Evolutionary conservation across 148 eudicot genomes (phyloP).

Genomic region (Cornus kousa): DNA sequence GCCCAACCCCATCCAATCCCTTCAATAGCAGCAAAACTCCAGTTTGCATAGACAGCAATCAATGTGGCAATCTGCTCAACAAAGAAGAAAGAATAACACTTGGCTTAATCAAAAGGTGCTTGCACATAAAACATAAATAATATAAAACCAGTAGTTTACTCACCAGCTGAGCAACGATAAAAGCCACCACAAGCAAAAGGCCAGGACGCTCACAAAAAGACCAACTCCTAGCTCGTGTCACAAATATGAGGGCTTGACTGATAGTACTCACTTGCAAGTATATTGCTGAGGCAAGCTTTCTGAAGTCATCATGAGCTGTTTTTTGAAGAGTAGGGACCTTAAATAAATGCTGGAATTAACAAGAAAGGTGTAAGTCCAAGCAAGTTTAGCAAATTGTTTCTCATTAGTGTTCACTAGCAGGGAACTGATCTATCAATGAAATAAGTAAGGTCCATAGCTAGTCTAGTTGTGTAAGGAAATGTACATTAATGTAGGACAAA

Average conservation of each 20-base stretch:
- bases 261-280: constrained; percentile 50
- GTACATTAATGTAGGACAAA: not conserved
- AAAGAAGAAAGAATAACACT: not conserved
- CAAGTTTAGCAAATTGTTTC: not conserved
- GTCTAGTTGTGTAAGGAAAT: not conserved
- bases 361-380: not conserved
- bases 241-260: constrained; percentile 41
- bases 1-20: constrained; percentile 61
- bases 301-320: constrained; percentile 32
- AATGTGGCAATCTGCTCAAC: constrained; percentile 40
- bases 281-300: constrained; percentile 44
- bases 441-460: not conserved
- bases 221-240: constrained; percentile 41
- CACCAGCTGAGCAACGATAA: constrained; percentile 45
- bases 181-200: constrained; percentile 30
- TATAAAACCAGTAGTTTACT: constrained; percentile 7
- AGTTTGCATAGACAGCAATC: constrained; percentile 47
- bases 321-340: constrained; percentile 31
- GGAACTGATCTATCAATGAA: not conserved
- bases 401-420: not conserved
- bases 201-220: constrained; percentile 44
- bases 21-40: constrained; percentile 44
- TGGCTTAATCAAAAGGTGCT: not conserved
- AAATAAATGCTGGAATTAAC: constrained; percentile 31
- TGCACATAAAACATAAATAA: not conserved